phyloP scores from a whole-genome alignment of 2,329 filamentous ascomycete species.

The Akanthomyces muscarius region DNA sequence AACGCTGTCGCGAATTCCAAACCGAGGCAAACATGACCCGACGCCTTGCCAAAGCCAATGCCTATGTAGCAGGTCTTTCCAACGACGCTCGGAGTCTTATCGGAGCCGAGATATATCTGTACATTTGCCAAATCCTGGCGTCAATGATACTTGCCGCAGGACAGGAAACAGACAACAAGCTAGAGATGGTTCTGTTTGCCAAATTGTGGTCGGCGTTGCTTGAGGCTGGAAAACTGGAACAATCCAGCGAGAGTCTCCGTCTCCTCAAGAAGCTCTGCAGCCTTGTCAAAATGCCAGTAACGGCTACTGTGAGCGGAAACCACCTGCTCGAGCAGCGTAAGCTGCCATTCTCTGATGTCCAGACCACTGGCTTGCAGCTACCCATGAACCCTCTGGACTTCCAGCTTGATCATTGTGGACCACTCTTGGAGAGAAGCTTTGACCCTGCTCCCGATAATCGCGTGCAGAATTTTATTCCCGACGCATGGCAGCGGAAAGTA shows the following conservation, averaged over 20 bases:
- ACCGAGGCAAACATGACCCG: constrained; percentile 38
- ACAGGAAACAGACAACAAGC: neutral
- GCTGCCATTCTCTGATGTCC: neutral
- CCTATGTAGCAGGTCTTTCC: constrained; percentile 42
- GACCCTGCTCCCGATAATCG: constrained; percentile 64
- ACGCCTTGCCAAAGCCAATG: constrained; percentile 44
- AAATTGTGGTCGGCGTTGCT: constrained; percentile 20
- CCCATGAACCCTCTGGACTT: constrained; percentile 44
- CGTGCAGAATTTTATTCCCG: constrained; percentile 64
- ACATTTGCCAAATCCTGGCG: constrained; percentile 31
- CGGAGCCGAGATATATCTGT: constrained; percentile 32
- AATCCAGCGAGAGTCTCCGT: constrained; percentile 17
- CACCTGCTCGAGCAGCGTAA: neutral
- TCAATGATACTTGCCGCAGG: constrained; percentile 2
- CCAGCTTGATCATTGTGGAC: constrained; percentile 64
- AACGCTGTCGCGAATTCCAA: constrained; percentile 39
- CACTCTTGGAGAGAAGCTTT: constrained; percentile 71
- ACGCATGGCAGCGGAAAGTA: constrained; percentile 72
- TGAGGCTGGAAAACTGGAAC: constrained; percentile 14
- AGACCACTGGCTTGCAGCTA: constrained; percentile 6
- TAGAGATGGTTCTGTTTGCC: constrained; percentile 15
- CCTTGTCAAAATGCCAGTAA: constrained; percentile 18
- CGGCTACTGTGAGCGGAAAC: neutral
- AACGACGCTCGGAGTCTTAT: constrained; percentile 27
- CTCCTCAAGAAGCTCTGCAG: constrained; percentile 17